These are phyloP conservation scores for Mortierella antarctica DNA, from an alignment of 192 early-diverging fungal genomes.

Conservation along the genomic window DNA sequence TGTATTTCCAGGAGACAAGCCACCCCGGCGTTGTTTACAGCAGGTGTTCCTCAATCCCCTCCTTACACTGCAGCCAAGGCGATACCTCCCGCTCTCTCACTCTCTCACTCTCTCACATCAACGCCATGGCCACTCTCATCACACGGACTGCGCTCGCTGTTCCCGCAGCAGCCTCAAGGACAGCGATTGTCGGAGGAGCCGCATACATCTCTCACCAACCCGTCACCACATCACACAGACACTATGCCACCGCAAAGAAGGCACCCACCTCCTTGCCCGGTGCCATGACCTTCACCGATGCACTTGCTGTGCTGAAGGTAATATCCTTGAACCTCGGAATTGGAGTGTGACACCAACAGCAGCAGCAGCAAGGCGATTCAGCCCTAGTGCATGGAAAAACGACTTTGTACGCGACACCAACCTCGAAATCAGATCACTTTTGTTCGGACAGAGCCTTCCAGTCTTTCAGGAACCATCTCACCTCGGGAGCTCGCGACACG, in stretches of 20 bases:
- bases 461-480: background rate
- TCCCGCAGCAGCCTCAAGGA: conserved; percentile 11
- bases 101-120: conserved; percentile 1
- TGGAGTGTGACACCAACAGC: background rate
- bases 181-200: conserved; percentile 16
- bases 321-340: background rate
- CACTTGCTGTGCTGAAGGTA: conserved; percentile 55
- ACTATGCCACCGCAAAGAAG: conserved; percentile 45
- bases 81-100: background rate
- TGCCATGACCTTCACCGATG: conserved; percentile 53
- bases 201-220: conserved; percentile 17
- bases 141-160: conserved; percentile 1
- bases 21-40: too few relatives aligned
- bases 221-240: conserved; percentile 17
- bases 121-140: conserved; percentile 24
- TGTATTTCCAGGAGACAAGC: too few relatives aligned
- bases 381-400: too few relatives aligned
- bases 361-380: too few relatives aligned
- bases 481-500: background rate
- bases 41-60: background rate
- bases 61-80: background rate
- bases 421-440: too few relatives aligned
- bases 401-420: too few relatives aligned
- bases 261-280: conserved; percentile 23
- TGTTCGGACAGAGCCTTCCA: too few relatives aligned